A percentile compares a stretch with the other conserved stretches of the same genome.
phyloP scores from a whole-genome alignment of 2,329 filamentous ascomycete genomes.

The Fusarium sp. region DNA sequence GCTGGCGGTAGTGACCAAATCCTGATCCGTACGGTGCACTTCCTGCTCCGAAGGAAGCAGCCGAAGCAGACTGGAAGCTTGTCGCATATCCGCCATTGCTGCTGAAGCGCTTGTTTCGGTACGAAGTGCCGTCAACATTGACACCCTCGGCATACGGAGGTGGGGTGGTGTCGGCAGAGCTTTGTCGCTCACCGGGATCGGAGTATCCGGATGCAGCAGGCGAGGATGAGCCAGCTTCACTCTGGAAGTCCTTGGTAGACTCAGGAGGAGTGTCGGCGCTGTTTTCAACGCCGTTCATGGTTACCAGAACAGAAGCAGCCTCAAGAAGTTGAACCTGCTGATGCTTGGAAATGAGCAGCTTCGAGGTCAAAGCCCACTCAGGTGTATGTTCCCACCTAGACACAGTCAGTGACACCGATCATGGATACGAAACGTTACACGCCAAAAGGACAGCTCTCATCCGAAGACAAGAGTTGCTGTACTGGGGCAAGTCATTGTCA shows the following conservation, averaged over 20 bases:
- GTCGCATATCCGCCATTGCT: conserved; percentile 72
- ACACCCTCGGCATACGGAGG: conserved; percentile 80
- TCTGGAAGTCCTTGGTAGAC: conserved; percentile 75
- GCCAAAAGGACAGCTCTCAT: conserved; percentile 26
- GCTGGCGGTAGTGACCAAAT: conserved; percentile 74
- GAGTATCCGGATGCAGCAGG: conserved; percentile 85
- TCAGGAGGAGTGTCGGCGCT: conserved; percentile 71
- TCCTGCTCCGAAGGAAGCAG: conserved; percentile 61
- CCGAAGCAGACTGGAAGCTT: conserved; percentile 81
- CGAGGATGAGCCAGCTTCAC: conserved; percentile 85
- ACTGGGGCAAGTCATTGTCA: conserved; percentile 52
- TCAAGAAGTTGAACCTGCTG: conserved; percentile 98
- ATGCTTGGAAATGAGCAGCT: conserved; percentile 98
- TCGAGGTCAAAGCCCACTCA: conserved; percentile 96
- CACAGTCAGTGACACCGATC: conserved; percentile 45
- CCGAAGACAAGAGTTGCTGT: conserved; percentile 47
- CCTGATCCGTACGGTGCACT: conserved; percentile 61
- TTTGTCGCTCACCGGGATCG: conserved; percentile 79
- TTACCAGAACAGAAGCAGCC: conserved; percentile 93
- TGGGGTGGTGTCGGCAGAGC: conserved; percentile 92
- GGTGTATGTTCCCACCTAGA: conserved; percentile 98
- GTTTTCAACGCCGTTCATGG: conserved; percentile 76
- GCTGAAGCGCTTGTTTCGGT: conserved; percentile 70
- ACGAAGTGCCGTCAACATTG: conserved; percentile 62
- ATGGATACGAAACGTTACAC: conserved; percentile 32